phyloP scores from a whole-genome alignment of 139 green algal genomes.

The Chloropicon primus region DNA sequence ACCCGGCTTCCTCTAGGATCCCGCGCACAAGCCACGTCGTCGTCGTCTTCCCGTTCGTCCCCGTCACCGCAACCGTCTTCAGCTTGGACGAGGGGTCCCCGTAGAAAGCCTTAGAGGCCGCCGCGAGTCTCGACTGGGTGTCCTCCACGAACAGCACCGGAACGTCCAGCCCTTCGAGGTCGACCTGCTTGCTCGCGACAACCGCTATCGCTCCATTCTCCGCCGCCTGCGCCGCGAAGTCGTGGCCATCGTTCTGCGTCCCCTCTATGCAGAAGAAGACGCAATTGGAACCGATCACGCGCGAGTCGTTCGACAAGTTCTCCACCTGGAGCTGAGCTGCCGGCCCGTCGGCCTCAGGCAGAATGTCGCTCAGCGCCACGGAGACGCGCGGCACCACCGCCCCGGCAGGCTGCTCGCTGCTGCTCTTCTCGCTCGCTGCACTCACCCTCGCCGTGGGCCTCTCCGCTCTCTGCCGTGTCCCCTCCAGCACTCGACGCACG shows the following conservation, averaged over 20 bases:
- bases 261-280: conserved; percentile 31
- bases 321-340: neutral
- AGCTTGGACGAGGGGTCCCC: conserved; percentile 21
- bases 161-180: neutral
- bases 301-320: neutral
- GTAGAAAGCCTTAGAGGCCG: conserved; percentile 42
- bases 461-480: neutral
- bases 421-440: neutral
- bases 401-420: neutral
- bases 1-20: conserved; percentile 60
- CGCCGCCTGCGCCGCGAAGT: conserved; percentile 16
- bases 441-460: neutral
- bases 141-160: conserved; percentile 26
- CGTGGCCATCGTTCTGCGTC: conserved; percentile 18
- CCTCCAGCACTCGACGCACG: no score
- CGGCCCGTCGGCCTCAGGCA: neutral
- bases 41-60: conserved; percentile 89
- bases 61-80: conserved; percentile 54
- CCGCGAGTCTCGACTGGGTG: conserved; percentile 4
- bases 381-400: neutral
- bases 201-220: conserved; percentile 18
- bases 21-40: conserved; percentile 70
- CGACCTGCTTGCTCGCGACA: conserved; percentile 4
- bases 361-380: neutral
- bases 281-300: conserved; percentile 13